Percentiles rank a stretch among this genome's conserved stretches.
phyloP scores from a whole-genome alignment of 2,329 filamentous ascomycete species.

The Fusarium sp. region DNA sequence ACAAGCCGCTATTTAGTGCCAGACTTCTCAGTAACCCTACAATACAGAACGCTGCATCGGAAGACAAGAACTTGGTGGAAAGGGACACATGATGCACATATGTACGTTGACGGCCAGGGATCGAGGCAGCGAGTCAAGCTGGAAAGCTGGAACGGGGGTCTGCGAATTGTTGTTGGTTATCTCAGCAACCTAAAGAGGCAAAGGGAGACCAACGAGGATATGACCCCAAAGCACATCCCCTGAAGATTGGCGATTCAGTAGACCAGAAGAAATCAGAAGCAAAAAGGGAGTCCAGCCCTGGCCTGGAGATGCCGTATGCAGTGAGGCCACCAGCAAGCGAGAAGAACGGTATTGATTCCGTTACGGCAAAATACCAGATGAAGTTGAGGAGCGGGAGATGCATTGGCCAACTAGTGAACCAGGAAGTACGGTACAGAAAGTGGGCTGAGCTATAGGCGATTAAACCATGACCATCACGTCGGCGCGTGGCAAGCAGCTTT shows the following conservation, averaged over 20 bases:
- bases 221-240: constrained; percentile 8
- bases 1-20: constrained; percentile 42
- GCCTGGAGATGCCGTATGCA: constrained; percentile 6
- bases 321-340: constrained; percentile 17
- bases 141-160: constrained; percentile 14
- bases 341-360: constrained; percentile 16
- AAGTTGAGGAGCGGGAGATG: constrained; percentile 29
- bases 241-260: neutral
- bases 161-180: constrained; percentile 19
- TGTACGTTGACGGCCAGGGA: constrained; percentile 34
- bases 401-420: constrained; percentile 43
- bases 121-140: constrained; percentile 20
- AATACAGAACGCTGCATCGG: constrained; percentile 17
- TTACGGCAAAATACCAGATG: constrained; percentile 20
- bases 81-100: constrained; percentile 43
- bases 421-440: constrained; percentile 25
- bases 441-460: constrained; percentile 40
- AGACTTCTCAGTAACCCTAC: constrained; percentile 45
- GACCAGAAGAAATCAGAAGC: neutral
- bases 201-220: neutral
- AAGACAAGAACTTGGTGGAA: constrained; percentile 36
- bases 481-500: constrained; percentile 41
- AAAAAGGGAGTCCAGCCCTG: constrained; percentile 10
- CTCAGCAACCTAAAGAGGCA: constrained; percentile 8
- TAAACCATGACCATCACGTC: constrained; percentile 22